These are phyloP conservation scores for Sarocladiaceae sp. DNA, from an alignment of 2,329 filamentous ascomycete species.

Conservation along the genomic window DNA sequence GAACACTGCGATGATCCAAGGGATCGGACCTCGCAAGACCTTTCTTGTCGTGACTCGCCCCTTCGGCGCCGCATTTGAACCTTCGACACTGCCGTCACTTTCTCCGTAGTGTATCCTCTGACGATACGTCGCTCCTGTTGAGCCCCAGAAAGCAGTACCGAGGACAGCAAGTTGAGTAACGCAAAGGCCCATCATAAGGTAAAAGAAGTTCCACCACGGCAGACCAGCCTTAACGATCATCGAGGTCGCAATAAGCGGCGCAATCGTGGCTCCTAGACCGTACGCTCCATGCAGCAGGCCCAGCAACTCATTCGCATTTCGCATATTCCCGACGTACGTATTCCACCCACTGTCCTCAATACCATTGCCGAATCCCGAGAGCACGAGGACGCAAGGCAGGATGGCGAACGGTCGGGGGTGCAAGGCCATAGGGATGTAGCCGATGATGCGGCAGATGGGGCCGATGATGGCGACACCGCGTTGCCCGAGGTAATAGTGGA, in stretches of 20 bases:
- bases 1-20: slow-evolving; percentile 72
- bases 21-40: slow-evolving; percentile 48
- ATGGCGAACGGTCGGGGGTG: slow-evolving; percentile 45
- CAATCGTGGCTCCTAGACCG: slow-evolving; percentile 65
- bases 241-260: slow-evolving; percentile 66
- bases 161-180: slow-evolving; percentile 51
- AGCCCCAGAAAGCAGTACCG: slow-evolving; percentile 57
- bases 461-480: slow-evolving; percentile 66
- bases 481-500: slow-evolving; percentile 64
- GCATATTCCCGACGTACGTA: slow-evolving; percentile 66
- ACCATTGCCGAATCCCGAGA: slow-evolving; percentile 62
- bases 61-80: slow-evolving; percentile 23
- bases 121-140: slow-evolving; percentile 54
- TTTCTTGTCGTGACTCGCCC: slow-evolving; percentile 40
- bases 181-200: slow-evolving; percentile 62
- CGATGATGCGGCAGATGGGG: slow-evolving; percentile 57
- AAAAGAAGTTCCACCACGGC: slow-evolving; percentile 73
- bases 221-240: slow-evolving; percentile 62
- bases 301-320: slow-evolving; percentile 63
- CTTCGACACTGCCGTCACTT: not conserved
- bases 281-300: slow-evolving; percentile 71
- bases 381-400: slow-evolving; percentile 42
- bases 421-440: slow-evolving; percentile 60
- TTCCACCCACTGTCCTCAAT: slow-evolving; percentile 59
- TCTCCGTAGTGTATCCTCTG: slow-evolving; percentile 15